Evolutionary conservation across 495 filamentous ascomycete species (phyloP).

Genomic region (Penicillium ochrochloron): DNA sequence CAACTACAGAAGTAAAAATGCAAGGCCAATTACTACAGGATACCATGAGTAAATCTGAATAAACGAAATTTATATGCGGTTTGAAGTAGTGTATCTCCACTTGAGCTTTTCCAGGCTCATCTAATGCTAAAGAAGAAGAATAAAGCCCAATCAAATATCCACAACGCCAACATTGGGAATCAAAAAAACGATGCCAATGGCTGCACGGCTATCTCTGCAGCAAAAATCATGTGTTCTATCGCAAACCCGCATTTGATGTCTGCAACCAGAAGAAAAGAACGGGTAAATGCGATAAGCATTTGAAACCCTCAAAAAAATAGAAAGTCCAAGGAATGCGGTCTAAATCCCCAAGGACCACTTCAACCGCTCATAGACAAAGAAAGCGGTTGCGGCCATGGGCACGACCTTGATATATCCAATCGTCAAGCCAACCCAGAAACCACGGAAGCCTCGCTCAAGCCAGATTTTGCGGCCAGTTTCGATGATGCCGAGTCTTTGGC

Average conservation of each 20-base stretch:
- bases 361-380: conserved; percentile 79
- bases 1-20: background rate
- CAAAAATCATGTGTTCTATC: conserved; percentile 19
- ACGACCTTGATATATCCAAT: conserved; percentile 96
- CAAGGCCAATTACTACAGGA: background rate
- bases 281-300: background rate
- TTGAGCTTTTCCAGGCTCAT: conserved; percentile 20
- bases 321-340: conserved; percentile 8
- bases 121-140: conserved; percentile 21
- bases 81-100: conserved; percentile 15
- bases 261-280: conserved; percentile 3
- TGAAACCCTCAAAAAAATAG: background rate
- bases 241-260: conserved; percentile 10
- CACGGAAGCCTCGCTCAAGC: conserved; percentile 72
- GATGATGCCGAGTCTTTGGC: conserved; percentile 71
- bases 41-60: background rate
- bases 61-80: conserved; percentile 18
- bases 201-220: background rate
- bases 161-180: conserved; percentile 32
- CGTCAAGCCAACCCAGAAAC: conserved; percentile 90
- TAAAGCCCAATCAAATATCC: conserved; percentile 19
- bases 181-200: conserved; percentile 17
- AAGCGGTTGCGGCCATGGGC: conserved; percentile 83
- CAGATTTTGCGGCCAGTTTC: conserved; percentile 80
- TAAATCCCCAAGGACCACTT: conserved; percentile 78